phyloP scores from a whole-genome alignment of 1,284 basidiomycete genomes.

The Butyriboletus appendiculatus region DNA sequence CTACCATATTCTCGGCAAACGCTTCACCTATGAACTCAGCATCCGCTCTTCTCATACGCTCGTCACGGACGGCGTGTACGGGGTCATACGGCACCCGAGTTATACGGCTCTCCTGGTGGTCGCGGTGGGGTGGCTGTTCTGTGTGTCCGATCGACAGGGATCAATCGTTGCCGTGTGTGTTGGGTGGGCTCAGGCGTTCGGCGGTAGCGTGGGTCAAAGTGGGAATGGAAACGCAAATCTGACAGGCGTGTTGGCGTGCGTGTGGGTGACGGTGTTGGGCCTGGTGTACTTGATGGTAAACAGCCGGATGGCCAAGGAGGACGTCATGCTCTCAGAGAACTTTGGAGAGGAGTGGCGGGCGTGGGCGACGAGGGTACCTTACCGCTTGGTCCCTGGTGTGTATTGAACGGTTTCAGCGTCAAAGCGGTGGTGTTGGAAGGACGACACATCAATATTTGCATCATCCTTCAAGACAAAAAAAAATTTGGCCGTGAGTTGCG shows the following conservation, averaged over 20 bases:
- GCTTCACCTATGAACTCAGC: slow-evolving; percentile 32
- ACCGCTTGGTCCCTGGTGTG: slow-evolving; percentile 40
- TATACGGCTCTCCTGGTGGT: slow-evolving; percentile 14
- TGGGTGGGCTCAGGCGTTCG: not conserved
- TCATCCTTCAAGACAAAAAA: no score
- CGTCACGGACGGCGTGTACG: slow-evolving; percentile 28
- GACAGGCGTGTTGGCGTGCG: not conserved
- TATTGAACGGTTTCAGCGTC: slow-evolving; percentile 27
- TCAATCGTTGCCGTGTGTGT: not conserved
- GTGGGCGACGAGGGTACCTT: slow-evolving; percentile 42
- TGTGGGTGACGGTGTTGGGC: not conserved
- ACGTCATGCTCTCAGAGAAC: slow-evolving; percentile 37
- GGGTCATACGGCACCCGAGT: slow-evolving; percentile 31
- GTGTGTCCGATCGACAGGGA: slow-evolving; percentile 5
- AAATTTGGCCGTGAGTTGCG: no score
- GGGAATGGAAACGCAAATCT: not conserved
- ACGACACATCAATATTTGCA: no score
- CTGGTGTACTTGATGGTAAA: accelerated
- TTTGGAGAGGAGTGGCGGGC: slow-evolving; percentile 43
- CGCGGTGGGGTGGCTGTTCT: slow-evolving; percentile 8
- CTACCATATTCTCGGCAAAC: slow-evolving; percentile 17
- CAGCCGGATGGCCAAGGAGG: slow-evolving; percentile 33
- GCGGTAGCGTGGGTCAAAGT: not conserved
- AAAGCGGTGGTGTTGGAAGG: no score
- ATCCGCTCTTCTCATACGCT: slow-evolving; percentile 29